Conservation (phyloP, 305 asterid genomes). For the Stenogyne calaminthoides region DNA sequence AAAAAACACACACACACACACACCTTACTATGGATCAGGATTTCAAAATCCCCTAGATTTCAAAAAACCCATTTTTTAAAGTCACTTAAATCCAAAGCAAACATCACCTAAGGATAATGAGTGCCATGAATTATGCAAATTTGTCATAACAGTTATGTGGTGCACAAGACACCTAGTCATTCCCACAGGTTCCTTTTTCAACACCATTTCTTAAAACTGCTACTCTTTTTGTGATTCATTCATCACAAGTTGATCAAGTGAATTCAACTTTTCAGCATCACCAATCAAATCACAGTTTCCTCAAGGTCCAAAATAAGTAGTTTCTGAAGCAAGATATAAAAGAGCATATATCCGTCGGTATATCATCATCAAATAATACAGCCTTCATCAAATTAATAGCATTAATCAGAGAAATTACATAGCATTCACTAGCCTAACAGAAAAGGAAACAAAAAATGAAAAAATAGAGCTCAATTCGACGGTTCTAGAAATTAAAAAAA, state of each 20-base stretch:
- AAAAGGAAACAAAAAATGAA: not conserved
- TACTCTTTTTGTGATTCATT: not conserved
- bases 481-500: not conserved
- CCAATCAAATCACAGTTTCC: not conserved
- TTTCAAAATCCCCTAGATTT: too few relatives aligned
- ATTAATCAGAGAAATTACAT: not conserved
- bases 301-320: not conserved
- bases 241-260: conserved; percentile 4
- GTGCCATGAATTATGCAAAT: conserved; percentile 1
- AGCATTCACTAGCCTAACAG: not conserved
- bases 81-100: too few relatives aligned
- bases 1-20: too few relatives aligned
- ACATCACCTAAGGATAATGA: not conserved
- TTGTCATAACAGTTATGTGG: not conserved
- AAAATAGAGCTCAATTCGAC: conserved; percentile 9
- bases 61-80: too few relatives aligned
- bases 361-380: not conserved
- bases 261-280: not conserved
- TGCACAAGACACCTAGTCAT: conserved; percentile 15
- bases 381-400: not conserved
- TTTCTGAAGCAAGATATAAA: not conserved
- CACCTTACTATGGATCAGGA: too few relatives aligned
- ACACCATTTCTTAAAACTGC: not conserved
- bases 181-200: not conserved
- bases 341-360: not conserved